Conservation (phyloP, 2,329 filamentous ascomycete species). For the Cytospora piceicola region DNA sequence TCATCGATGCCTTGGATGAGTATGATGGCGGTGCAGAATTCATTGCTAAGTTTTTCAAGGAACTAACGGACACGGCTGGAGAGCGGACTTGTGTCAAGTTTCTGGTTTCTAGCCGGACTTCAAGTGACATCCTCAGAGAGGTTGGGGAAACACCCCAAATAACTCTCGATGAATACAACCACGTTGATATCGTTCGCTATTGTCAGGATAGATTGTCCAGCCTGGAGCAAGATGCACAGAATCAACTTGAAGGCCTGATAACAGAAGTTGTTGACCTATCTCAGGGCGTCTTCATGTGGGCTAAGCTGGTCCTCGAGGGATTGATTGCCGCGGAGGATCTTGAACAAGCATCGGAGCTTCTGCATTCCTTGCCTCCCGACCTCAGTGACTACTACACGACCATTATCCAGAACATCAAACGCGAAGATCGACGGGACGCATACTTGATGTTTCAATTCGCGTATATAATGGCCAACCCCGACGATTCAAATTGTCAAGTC, state of each 20-base stretch:
- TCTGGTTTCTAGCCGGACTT: conserved; percentile 13
- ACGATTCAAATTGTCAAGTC: background rate
- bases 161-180: background rate
- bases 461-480: background rate
- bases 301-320: background rate
- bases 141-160: background rate
- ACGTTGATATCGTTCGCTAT: background rate
- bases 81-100: background rate
- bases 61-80: background rate
- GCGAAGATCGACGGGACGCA: background rate
- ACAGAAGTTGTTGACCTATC: background rate
- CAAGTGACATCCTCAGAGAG: background rate
- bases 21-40: conserved; percentile 5
- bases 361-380: background rate
- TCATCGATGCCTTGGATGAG: conserved; percentile 16
- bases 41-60: conserved; percentile 7
- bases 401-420: background rate
- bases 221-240: background rate
- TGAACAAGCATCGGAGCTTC: background rate
- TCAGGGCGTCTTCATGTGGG: conserved; percentile 7
- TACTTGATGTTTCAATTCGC: conserved; percentile 4
- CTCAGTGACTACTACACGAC: conserved; percentile 1
- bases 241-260: background rate
- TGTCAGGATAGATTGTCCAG: background rate
- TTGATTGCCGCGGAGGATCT: background rate